Percentiles rank a stretch among this genome's conserved stretches.
These are phyloP conservation scores for Plasmopara viticola DNA, from an alignment of 352 stramenopile species.

Conservation along the genomic window DNA sequence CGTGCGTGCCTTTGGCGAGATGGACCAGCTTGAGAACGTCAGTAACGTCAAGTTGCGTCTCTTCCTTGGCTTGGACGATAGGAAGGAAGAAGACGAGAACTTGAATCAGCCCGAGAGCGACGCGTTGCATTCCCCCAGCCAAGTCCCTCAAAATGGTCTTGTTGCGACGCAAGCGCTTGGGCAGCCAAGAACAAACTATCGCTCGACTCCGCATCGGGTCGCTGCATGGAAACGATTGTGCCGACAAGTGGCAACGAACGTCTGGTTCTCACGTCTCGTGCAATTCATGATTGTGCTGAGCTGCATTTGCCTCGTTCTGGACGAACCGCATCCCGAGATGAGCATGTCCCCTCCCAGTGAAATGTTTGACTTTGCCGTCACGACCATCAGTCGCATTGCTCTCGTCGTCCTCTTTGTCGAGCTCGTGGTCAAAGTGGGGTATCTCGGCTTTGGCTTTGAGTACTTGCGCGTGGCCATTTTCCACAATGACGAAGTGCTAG, in stretches of 20 bases:
- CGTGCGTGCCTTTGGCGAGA: constrained; percentile 67
- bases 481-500: constrained; percentile 53
- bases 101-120: not conserved
- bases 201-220: constrained; percentile 1
- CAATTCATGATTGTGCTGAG: constrained; percentile 70
- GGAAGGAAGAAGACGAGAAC: constrained; percentile 12
- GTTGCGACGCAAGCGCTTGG: constrained; percentile 3
- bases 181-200: constrained; percentile 8
- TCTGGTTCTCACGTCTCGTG: constrained; percentile 49
- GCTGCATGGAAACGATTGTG: constrained; percentile 25
- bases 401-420: constrained; percentile 51
- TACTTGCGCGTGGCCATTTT: constrained; percentile 58
- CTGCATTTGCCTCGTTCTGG: constrained; percentile 61
- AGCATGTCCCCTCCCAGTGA: constrained; percentile 34
- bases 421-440: constrained; percentile 53
- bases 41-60: constrained; percentile 75
- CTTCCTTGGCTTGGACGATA: constrained; percentile 62
- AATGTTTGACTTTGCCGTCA: constrained; percentile 28
- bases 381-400: constrained; percentile 36
- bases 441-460: constrained; percentile 49
- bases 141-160: constrained; percentile 3
- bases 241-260: constrained; percentile 21
- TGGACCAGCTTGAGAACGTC: constrained; percentile 75
- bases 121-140: not conserved
- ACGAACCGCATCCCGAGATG: constrained; percentile 65